These are phyloP conservation scores for Rhododendron simsii DNA, from an alignment of 148 eudicot species.

Conservation along the genomic window DNA sequence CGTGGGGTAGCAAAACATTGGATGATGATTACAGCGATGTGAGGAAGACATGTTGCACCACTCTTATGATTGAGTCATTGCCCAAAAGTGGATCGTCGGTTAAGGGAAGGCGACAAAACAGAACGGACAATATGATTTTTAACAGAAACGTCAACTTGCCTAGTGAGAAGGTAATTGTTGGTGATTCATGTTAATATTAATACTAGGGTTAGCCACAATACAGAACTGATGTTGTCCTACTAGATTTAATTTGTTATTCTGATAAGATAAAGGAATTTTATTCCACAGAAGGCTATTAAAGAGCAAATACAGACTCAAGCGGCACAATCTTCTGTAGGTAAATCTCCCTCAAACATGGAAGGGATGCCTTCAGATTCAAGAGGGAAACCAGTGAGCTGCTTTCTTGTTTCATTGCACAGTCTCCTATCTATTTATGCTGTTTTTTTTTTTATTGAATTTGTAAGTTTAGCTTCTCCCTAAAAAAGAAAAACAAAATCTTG, in stretches of 20 bases:
- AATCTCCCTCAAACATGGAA: constrained; percentile 14
- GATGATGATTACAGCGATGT: constrained; percentile 30
- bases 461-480: neutral
- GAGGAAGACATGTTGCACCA: constrained; percentile 38
- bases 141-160: constrained; percentile 31
- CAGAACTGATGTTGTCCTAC: neutral
- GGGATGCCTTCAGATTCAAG: constrained; percentile 7
- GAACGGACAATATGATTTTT: constrained; percentile 42
- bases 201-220: neutral
- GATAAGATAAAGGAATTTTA: neutral
- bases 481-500: neutral
- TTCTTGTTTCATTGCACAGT: constrained; percentile 1
- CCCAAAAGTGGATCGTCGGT: constrained; percentile 33
- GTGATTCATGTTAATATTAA: constrained; percentile 5
- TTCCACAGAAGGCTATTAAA: constrained; percentile 20
- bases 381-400: constrained; percentile 15
- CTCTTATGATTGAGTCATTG: constrained; percentile 31
- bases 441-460: neutral
- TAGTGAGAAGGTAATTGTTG: constrained; percentile 41
- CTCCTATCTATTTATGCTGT: neutral
- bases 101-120: constrained; percentile 34
- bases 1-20: constrained; percentile 58
- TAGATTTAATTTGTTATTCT: neutral
- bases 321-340: neutral
- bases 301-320: constrained; percentile 13